Percentiles rank a stretch among this genome's conserved stretches.
phyloP scores from a whole-genome alignment of 2,329 filamentous ascomycete genomes.

The Alternaria dauci region DNA sequence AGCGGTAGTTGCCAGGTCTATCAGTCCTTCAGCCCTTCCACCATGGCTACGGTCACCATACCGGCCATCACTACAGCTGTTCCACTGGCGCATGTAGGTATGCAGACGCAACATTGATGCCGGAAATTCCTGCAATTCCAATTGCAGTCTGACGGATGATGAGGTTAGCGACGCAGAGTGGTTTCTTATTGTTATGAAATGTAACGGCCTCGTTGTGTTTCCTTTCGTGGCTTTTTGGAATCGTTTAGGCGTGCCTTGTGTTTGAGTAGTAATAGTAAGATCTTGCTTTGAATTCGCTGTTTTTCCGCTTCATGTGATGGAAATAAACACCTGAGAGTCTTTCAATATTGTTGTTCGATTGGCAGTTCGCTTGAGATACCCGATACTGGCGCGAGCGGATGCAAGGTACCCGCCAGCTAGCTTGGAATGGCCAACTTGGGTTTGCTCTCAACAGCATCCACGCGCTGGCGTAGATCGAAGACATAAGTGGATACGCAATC shows the following conservation, averaged over 20 bases:
- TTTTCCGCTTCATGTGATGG: too few relatives aligned
- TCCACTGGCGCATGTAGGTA: not conserved
- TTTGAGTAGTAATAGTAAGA: not conserved
- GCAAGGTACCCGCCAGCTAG: constrained; percentile 5
- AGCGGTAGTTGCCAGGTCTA: not conserved
- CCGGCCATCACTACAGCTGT: not conserved
- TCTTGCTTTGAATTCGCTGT: not conserved
- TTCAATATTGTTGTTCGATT: not conserved
- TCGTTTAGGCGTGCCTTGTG: not conserved
- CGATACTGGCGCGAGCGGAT: not conserved
- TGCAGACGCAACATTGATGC: not conserved
- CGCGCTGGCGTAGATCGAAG: not conserved
- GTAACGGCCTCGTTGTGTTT: not conserved
- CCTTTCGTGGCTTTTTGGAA: not conserved
- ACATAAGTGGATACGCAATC: not conserved
- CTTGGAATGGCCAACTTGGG: not conserved
- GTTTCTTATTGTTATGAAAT: not conserved
- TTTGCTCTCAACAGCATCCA: not conserved
- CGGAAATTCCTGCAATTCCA: not conserved
- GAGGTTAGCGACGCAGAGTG: not conserved
- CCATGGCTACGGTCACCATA: not conserved
- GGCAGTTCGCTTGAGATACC: not conserved
- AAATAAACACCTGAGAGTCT: not conserved
- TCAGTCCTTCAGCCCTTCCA: not conserved
- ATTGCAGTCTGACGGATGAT: not conserved